Evolutionary conservation across 225 moss, liverwort and hornwort species (phyloP).

Genomic region (Bryum argenteum): DNA sequence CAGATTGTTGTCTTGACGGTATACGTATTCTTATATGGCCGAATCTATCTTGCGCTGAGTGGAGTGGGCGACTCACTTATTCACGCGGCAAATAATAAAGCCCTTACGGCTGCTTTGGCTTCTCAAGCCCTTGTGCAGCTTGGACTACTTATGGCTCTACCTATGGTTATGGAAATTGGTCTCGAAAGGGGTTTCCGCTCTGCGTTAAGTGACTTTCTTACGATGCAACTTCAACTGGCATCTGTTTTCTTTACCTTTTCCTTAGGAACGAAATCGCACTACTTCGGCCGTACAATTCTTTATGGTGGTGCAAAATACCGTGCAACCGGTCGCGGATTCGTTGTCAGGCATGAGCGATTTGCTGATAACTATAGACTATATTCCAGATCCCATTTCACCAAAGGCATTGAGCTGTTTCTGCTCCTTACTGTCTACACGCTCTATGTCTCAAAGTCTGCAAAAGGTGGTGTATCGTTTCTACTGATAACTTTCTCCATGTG

Average conservation of each 20-base stretch:
- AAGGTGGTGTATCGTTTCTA: slow-evolving; percentile 72
- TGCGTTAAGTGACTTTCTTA: slow-evolving; percentile 86
- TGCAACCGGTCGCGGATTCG: slow-evolving; percentile 92
- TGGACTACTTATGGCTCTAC: slow-evolving; percentile 90
- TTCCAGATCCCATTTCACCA: slow-evolving; percentile 93
- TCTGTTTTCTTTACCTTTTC: slow-evolving; percentile 98
- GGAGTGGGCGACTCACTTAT: slow-evolving; percentile 88
- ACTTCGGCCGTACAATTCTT: slow-evolving; percentile 87
- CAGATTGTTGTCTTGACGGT: slow-evolving; percentile 96
- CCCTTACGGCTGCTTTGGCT: slow-evolving; percentile 84
- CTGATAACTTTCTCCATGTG: slow-evolving; percentile 92
- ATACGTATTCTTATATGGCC: slow-evolving; percentile 87
- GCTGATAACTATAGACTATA: slow-evolving; percentile 95
- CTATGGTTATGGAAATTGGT: slow-evolving; percentile 99
- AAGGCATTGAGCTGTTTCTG: slow-evolving; percentile 84
- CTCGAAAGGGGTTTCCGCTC: slow-evolving; percentile 91
- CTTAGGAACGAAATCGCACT: slow-evolving; percentile 90
- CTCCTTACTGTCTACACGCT: slow-evolving; percentile 81
- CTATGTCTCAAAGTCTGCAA: slow-evolving; percentile 68
- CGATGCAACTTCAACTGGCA: slow-evolving; percentile 93
- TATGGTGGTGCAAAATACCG: slow-evolving; percentile 96
- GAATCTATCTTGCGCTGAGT: slow-evolving; percentile 90
- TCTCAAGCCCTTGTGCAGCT: slow-evolving; percentile 94
- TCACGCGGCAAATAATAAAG: slow-evolving; percentile 72
- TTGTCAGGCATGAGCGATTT: slow-evolving; percentile 95